These are phyloP conservation scores for Rhodocollybia butyracea DNA, from an alignment of 768 basidiomycete genomes.

Conservation along the genomic window DNA sequence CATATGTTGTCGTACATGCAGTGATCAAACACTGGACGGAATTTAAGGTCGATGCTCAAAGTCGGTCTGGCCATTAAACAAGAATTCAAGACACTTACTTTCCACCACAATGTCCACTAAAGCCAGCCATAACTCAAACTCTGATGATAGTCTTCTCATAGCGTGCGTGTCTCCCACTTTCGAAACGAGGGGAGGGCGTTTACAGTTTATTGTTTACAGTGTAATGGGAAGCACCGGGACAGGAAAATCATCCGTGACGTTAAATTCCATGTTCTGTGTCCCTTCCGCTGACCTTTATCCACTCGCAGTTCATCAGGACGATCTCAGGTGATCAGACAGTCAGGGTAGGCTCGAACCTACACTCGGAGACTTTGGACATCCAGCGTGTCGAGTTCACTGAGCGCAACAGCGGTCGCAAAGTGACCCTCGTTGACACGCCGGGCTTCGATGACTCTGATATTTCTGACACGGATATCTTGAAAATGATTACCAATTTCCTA, in stretches of 20 bases:
- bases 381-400: conserved; percentile 8
- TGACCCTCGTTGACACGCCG: conserved; percentile 22
- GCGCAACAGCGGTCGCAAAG: conserved; percentile 11
- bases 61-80: too few relatives aligned
- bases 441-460: conserved; percentile 25
- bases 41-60: too few relatives aligned
- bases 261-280: not conserved
- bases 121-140: too few relatives aligned
- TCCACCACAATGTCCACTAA: too few relatives aligned
- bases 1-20: too few relatives aligned
- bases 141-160: too few relatives aligned
- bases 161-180: too few relatives aligned
- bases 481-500: conserved; percentile 25
- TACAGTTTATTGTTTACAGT: too few relatives aligned
- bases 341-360: conserved; percentile 2
- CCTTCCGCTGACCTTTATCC: not conserved
- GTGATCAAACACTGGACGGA: too few relatives aligned
- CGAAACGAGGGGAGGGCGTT: too few relatives aligned
- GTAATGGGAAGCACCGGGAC: conserved; percentile 12
- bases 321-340: not conserved
- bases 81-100: too few relatives aligned
- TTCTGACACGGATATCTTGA: conserved; percentile 33
- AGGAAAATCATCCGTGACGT: conserved; percentile 10
- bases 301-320: conserved; percentile 10
- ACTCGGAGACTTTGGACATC: conserved; percentile 8